phyloP scores from a whole-genome alignment of 495 filamentous ascomycete species.

The Lentithecium fluviatile region DNA sequence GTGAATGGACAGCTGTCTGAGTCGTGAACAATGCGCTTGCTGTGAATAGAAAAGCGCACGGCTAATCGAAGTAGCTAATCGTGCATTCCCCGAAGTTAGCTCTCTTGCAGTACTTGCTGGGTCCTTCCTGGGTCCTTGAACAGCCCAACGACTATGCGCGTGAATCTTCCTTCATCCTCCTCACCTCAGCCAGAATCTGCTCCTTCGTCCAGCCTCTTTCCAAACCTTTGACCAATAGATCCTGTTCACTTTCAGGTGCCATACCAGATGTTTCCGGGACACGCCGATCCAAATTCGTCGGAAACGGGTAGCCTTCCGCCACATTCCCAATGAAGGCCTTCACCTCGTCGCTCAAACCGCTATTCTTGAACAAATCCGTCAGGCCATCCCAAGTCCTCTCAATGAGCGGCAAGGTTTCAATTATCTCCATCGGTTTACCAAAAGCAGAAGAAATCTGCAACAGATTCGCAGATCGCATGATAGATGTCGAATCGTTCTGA shows the following conservation, averaged over 20 bases:
- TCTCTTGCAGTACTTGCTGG: too few relatives aligned
- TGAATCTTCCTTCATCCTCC: conserved; percentile 44
- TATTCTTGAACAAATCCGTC: conserved; percentile 36
- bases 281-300: conserved; percentile 54
- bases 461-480: conserved; percentile 53
- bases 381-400: conserved; percentile 47
- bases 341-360: conserved; percentile 40
- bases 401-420: conserved; percentile 51
- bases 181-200: conserved; percentile 44
- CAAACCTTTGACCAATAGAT: conserved; percentile 49
- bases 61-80: too few relatives aligned
- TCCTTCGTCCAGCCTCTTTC: conserved; percentile 42
- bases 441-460: conserved; percentile 56
- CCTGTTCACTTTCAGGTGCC: conserved; percentile 57
- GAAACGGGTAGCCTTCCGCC: conserved; percentile 58
- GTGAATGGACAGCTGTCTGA: too few relatives aligned
- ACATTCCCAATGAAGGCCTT: conserved; percentile 48
- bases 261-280: conserved; percentile 53
- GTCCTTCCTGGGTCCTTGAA: too few relatives aligned
- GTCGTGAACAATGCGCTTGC: too few relatives aligned
- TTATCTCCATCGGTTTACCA: conserved; percentile 58
- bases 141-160: conserved; percentile 23
- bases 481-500: conserved; percentile 49
- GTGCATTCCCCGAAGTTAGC: too few relatives aligned
- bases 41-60: too few relatives aligned